Base-by-base conservation (phyloP, 2,329 filamentous ascomycete genomes). In the Ceratocystis lukuohia region DNA sequence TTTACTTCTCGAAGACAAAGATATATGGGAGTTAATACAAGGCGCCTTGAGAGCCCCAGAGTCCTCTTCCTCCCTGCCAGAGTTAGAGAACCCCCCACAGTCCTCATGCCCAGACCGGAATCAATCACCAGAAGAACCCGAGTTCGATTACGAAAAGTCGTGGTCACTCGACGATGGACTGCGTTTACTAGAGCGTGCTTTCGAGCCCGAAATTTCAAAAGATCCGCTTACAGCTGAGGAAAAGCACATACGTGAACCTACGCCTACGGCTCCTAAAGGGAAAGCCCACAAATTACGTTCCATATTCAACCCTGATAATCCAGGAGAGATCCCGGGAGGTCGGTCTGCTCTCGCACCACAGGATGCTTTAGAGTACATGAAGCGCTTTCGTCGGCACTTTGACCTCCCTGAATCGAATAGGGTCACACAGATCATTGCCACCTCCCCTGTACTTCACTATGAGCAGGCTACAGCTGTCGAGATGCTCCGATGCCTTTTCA, bases 351-450 rank as follows among this genome's bases (percentile, higher is more conserved):
- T 65, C 5, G 20, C 56, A 28, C 53, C 41, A 17, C 15, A 30
- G 3, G 44, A 68, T 44, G 10, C 64, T 25, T 20, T 68, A n/a
- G 59, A 68, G 20, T 68, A 68, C 50, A 68, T 68, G 48, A 65
- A 66, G 25, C 50, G 28, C 10, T 64, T 66, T 41, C 59, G 64
- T 20, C 64, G 66, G 2, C 25, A 62, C 12, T 50, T 20, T 12
- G 50, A 37, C 1, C 33, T 17, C 5, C 62, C 41, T 15, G 17
- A 41, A 15, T 45, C 63, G 10, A 68, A 68, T 22, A 25, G 22
- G 6, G 33, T 66, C 17, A 65, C 61, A 2, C n/a, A 48, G n/a
- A 12, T 62, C 8, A 65, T 68, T 30, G 59, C 64, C 25, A 28
- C 22, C n/a, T 48, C 28, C 2, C 61, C 59, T 3, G 44, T 65